Conservation (phyloP, 2,329 filamentous ascomycete genomes). For the Ascochyta fabae region DNA sequence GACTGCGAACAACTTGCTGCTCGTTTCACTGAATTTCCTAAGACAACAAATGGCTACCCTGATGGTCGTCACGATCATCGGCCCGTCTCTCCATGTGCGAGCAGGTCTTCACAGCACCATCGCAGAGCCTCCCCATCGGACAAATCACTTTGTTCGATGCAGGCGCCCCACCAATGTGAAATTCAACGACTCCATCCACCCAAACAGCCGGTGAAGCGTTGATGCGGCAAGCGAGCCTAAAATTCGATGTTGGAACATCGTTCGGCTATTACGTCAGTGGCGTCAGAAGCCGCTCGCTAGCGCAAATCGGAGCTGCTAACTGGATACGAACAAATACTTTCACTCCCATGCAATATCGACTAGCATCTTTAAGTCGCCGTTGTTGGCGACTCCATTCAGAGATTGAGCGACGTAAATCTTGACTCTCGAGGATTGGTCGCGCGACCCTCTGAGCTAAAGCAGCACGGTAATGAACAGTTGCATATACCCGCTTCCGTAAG, state of each 20-base stretch:
- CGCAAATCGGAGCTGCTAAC: constrained; percentile 4
- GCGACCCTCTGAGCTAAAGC: neutral
- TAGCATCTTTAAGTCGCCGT: neutral
- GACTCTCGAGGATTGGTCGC: neutral
- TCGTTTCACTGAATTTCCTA: neutral
- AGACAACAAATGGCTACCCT: neutral
- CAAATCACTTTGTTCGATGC: neutral
- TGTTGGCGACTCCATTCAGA: neutral
- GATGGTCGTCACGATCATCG: neutral
- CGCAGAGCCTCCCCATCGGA: neutral
- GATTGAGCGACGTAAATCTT: neutral
- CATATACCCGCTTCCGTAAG: neutral
- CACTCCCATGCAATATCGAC: neutral
- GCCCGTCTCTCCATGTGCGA: neutral
- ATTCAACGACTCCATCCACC: neutral
- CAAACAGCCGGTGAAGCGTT: neutral
- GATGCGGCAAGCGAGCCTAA: neutral
- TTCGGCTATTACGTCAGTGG: constrained; percentile 19
- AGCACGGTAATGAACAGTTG: neutral
- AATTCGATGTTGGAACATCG: constrained; percentile 16
- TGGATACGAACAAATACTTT: neutral
- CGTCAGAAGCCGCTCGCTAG: constrained; percentile 2
- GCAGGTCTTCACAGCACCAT: neutral
- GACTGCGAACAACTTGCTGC: neutral
- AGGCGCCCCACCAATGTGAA: neutral